phyloP scores from a whole-genome alignment of 441 rosid species.

The Corymbia calophylla region DNA sequence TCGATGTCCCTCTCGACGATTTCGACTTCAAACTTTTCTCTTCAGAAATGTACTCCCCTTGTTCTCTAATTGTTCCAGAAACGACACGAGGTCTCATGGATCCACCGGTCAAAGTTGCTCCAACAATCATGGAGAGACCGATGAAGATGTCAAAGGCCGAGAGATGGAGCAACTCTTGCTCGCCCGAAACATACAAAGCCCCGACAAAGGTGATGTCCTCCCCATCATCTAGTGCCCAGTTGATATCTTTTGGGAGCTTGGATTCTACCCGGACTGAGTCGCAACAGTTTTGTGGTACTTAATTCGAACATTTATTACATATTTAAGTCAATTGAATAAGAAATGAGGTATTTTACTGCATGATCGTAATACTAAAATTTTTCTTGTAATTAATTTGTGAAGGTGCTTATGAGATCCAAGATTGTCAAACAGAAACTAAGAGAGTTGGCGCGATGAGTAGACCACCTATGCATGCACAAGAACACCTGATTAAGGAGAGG shows the following conservation, averaged over 20 bases:
- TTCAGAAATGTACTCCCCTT: constrained; percentile 12
- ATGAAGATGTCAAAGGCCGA: constrained; percentile 23
- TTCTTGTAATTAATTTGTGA: neutral
- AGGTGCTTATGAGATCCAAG: neutral
- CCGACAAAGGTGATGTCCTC: constrained; percentile 4
- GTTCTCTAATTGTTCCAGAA: constrained; percentile 1
- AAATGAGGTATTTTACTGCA: neutral
- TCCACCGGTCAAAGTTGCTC: constrained; percentile 1
- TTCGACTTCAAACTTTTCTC: constrained; percentile 16
- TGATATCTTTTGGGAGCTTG: constrained; percentile 42
- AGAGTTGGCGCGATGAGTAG: constrained; percentile 10
- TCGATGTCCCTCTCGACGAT: constrained; percentile 22
- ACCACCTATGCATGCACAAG: constrained; percentile 22
- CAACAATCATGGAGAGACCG: constrained; percentile 11
- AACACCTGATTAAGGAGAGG: constrained; percentile 51
- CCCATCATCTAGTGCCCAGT: constrained; percentile 24
- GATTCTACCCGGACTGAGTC: constrained; percentile 14
- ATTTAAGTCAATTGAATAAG: constrained; percentile 3
- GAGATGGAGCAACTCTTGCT: constrained; percentile 6
- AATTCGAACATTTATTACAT: neutral
- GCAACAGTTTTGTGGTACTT: neutral
- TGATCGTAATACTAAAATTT: neutral
- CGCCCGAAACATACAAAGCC: neutral
- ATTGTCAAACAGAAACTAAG: constrained; percentile 1
- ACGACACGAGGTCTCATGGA: neutral